Conservation (phyloP, 352 stramenopile genomes). For the Phytophthora meadii region DNA sequence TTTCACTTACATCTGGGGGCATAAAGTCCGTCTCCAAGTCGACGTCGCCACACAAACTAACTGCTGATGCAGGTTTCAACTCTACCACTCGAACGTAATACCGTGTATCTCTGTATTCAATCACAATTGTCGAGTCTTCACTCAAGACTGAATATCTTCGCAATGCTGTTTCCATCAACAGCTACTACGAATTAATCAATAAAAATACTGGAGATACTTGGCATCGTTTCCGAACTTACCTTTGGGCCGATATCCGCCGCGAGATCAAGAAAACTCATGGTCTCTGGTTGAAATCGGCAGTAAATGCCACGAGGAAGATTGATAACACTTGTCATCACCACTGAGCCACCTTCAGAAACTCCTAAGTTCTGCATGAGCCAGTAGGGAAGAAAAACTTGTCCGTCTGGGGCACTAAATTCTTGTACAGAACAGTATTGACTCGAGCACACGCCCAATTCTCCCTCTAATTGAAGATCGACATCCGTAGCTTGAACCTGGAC, state of each 20-base stretch:
- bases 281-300: slow-evolving; percentile 64
- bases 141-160: slow-evolving; percentile 66
- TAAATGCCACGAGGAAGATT: slow-evolving; percentile 55
- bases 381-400: slow-evolving; percentile 64
- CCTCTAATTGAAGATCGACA: slow-evolving; percentile 24
- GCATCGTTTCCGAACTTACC: slow-evolving; percentile 15
- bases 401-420: slow-evolving; percentile 66
- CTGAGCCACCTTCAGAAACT: slow-evolving; percentile 43
- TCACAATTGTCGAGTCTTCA: slow-evolving; percentile 55
- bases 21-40: slow-evolving; percentile 71
- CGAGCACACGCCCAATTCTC: neutral
- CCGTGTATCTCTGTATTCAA: slow-evolving; percentile 52
- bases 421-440: slow-evolving; percentile 66
- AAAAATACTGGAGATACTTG: neutral
- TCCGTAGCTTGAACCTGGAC: slow-evolving; percentile 7
- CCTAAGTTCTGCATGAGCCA: slow-evolving; percentile 77
- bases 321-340: slow-evolving; percentile 44
- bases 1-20: slow-evolving; percentile 34
- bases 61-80: slow-evolving; percentile 49
- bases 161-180: slow-evolving; percentile 65
- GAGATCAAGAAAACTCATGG: slow-evolving; percentile 51
- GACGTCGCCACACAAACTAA: slow-evolving; percentile 73
- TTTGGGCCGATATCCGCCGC: slow-evolving; percentile 68
- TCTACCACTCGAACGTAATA: slow-evolving; percentile 62
- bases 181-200: slow-evolving; percentile 14